phyloP scores from a whole-genome alignment of 2,329 filamentous ascomycete genomes.

The Clarireedia homoeocarpa region DNA sequence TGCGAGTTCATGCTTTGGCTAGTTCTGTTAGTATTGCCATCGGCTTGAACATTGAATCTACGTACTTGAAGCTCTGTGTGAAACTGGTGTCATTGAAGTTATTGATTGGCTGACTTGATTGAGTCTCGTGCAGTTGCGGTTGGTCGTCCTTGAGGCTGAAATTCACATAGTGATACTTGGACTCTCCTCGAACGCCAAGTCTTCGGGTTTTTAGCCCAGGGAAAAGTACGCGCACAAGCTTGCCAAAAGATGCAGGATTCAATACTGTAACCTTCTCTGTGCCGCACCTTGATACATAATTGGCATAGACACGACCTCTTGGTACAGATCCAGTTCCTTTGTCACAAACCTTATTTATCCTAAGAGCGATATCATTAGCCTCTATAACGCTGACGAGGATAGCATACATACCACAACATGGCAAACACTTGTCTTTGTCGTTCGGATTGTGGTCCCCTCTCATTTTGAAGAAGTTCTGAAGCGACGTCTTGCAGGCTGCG shows the following conservation, averaged over 20 bases:
- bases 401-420: conserved; percentile 67
- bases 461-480: conserved; percentile 67
- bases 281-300: conserved; percentile 87
- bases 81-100: conserved; percentile 44
- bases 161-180: conserved; percentile 92
- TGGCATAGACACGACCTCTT: conserved; percentile 86
- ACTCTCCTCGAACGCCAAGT: conserved; percentile 88
- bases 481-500: conserved; percentile 65
- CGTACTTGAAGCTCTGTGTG: conserved; percentile 44
- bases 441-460: conserved; percentile 73
- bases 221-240: conserved; percentile 92
- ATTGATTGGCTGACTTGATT: conserved; percentile 38
- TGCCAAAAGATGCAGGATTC: conserved; percentile 96
- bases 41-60: conserved; percentile 1
- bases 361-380: conserved; percentile 30
- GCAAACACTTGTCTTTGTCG: conserved; percentile 80
- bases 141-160: conserved; percentile 52
- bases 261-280: conserved; percentile 90
- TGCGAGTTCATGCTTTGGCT: conserved; percentile 25
- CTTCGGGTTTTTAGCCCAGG: conserved; percentile 89
- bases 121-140: conserved; percentile 31
- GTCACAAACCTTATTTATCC: conserved; percentile 66
- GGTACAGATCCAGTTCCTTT: conserved; percentile 81
- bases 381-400: conserved; percentile 3
- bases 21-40: conserved; percentile 11